Evolutionary conservation across 306 rosid genomes (phyloP).

Genomic region (Rubus parviflorus): DNA sequence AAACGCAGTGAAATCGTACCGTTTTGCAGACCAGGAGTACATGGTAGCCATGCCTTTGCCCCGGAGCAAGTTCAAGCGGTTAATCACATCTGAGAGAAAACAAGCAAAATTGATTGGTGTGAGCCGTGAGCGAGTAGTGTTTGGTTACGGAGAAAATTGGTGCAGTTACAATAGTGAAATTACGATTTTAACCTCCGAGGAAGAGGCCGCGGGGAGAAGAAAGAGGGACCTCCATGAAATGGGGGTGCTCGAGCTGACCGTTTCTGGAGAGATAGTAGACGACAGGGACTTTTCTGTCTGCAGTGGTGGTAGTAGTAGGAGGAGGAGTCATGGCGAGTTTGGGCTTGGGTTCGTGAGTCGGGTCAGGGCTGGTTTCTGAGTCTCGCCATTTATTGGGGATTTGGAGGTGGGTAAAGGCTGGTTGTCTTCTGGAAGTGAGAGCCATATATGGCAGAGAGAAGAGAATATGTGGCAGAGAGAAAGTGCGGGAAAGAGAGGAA

Average conservation of each 20-base stretch:
- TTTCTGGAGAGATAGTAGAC: conserved; percentile 84
- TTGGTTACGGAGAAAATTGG: too few species aligned
- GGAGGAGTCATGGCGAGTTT: not conserved
- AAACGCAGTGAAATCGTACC: conserved; percentile 40
- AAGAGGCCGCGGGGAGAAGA: conserved; percentile 84
- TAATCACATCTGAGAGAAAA: conserved; percentile 56
- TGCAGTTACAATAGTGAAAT: not conserved
- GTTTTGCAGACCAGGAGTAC: conserved; percentile 94
- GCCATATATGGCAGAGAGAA: conserved; percentile 48
- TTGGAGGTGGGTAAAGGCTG: conserved; percentile 44
- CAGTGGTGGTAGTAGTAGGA: conserved; percentile 20
- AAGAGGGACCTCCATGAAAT: conserved; percentile 94
- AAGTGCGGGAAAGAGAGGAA: conserved; percentile 11
- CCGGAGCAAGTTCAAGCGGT: conserved; percentile 74
- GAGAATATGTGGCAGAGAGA: not conserved
- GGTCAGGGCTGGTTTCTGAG: conserved; percentile 67
- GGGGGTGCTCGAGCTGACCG: conserved; percentile 96
- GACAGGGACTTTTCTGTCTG: conserved; percentile 58
- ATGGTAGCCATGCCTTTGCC: conserved; percentile 76
- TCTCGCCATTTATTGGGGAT: conserved; percentile 64
- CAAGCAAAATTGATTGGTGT: not conserved
- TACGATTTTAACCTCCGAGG: conserved; percentile 58
- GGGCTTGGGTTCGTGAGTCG: conserved; percentile 21
- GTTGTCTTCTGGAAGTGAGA: conserved; percentile 44
- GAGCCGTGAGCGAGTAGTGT: not conserved